Evolutionary conservation across 345 rosid genomes (phyloP), one percentile per base, ranked within the genome.

Genomic region (Murraya paniculata): DNA sequence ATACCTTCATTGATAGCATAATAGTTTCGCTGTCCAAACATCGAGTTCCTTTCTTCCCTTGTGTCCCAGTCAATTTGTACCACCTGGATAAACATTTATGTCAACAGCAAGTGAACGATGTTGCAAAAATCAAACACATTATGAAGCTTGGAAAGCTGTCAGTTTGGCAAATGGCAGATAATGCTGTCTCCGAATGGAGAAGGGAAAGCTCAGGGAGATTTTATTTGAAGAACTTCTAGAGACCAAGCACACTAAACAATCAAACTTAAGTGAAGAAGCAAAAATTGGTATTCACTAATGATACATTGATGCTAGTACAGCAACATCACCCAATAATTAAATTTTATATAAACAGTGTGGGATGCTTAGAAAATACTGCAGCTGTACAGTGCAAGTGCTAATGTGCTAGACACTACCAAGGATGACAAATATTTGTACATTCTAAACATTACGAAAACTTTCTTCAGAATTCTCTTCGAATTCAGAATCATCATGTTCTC

Each of bases 401-500:
- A 9, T 45, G 25, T 55, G 28, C 28, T 56, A 19, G 33, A 48
- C 30, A 28, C 27, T 39, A 6, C 64, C 64, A 30, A 50, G 55
- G 39, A 28, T 7, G 24, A 13, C 31, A 30, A 13, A 11, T 6
- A 50, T 30, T 56, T 57, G 36, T 18, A 14, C 59, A 35, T 60
- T 53, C 71, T 74, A 75, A 24, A 36, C 21, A 27, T 21, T 36
- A 10, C 59, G 59, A 76, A 60, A 64, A 76, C 13, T 38, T n/a
- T 25, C 71, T 68, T 83, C 72, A 11, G 78, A 76, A 30, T 84
- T 75, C 28, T 60, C 81, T 71, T 77, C 82, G 73, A 22, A 59
- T 74, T 80, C 83, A 21, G 77, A 78, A 39, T 83, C 89, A 25
- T 82, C 73, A 77, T 55, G 28, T 30, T 74, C 61, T 75, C 66